Evolutionary conservation across 2,329 filamentous ascomycete species (phyloP).

Genomic region (Diaporthe humulicola): DNA sequence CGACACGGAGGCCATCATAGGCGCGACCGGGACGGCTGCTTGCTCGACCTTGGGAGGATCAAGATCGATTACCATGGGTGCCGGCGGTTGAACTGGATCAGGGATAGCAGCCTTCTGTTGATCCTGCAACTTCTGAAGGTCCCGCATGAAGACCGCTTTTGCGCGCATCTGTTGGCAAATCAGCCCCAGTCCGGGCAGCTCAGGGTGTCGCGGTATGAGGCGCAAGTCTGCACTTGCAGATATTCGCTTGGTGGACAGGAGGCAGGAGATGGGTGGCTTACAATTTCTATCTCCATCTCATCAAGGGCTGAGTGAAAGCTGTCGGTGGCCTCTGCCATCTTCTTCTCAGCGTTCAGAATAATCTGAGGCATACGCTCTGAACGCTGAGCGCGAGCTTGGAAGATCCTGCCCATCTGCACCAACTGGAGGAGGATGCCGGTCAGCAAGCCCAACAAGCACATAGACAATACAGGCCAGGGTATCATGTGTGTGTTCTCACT

Average conservation of each 20-base stretch:
- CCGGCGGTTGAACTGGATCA: conserved; percentile 35
- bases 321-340: conserved; percentile 37
- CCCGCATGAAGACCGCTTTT: conserved; percentile 39
- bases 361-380: conserved; percentile 36
- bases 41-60: conserved; percentile 32
- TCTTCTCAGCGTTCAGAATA: conserved; percentile 34
- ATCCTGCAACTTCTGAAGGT: conserved; percentile 36
- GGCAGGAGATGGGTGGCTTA: conserved; percentile 19
- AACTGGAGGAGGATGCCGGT: conserved; percentile 26
- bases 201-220: not conserved
- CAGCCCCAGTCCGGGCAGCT: conserved; percentile 2
- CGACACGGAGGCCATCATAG: conserved; percentile 38
- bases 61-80: conserved; percentile 40
- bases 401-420: conserved; percentile 39
- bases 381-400: conserved; percentile 26
- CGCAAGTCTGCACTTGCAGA: not conserved
- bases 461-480: not conserved
- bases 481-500: conserved; percentile 17
- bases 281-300: conserved; percentile 40
- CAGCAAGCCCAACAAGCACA: conserved; percentile 1
- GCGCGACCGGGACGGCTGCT: conserved; percentile 36
- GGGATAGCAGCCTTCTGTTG: conserved; percentile 29
- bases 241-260: not conserved
- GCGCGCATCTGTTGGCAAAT: conserved; percentile 34
- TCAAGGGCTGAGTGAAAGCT: conserved; percentile 40